Conservation (phyloP, 352 stramenopile genomes). For the Achlya hypogyna region DNA sequence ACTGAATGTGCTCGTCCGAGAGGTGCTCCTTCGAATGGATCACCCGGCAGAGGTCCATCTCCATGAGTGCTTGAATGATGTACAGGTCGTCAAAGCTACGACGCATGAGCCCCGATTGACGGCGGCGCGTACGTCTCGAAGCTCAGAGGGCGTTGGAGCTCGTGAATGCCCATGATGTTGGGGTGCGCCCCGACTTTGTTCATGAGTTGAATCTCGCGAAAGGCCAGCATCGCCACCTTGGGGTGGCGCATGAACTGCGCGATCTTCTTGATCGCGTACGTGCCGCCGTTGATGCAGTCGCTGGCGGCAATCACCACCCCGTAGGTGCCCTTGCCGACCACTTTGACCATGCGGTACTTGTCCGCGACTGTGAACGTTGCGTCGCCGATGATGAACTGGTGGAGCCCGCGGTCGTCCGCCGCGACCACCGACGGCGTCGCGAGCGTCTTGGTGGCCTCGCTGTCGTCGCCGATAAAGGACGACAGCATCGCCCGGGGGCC, state of each 20-base stretch:
- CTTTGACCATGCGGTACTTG: slow-evolving; percentile 84
- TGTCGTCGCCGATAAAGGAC: slow-evolving; percentile 16
- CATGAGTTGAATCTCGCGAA: slow-evolving; percentile 86
- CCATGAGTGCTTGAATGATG: slow-evolving; percentile 96
- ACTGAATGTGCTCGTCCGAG: slow-evolving; percentile 92
- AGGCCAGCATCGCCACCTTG: slow-evolving; percentile 71
- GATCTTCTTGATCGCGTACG: slow-evolving; percentile 86
- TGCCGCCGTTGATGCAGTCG: slow-evolving; percentile 76
- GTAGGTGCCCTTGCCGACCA: slow-evolving; percentile 84
- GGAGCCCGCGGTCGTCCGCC: slow-evolving; percentile 51
- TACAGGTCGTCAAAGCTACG: slow-evolving; percentile 93
- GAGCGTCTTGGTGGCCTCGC: slow-evolving; percentile 16
- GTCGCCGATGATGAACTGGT: slow-evolving; percentile 83
- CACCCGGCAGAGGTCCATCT: slow-evolving; percentile 91
- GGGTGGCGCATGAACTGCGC: slow-evolving; percentile 74
- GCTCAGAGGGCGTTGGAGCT: slow-evolving; percentile 69
- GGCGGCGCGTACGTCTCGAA: slow-evolving; percentile 37
- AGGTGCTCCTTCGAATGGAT: slow-evolving; percentile 85
- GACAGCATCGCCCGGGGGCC: not conserved
- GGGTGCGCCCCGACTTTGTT: slow-evolving; percentile 66
- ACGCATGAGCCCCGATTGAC: not conserved
- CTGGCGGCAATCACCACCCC: slow-evolving; percentile 83
- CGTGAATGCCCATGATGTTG: slow-evolving; percentile 74
- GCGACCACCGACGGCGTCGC: slow-evolving; percentile 20
- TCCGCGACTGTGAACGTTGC: slow-evolving; percentile 78